Evolutionary conservation across 169 alveolate genomes (phyloP), one percentile per base, ranked within the genome.

Genomic region (Babesia sp.): DNA sequence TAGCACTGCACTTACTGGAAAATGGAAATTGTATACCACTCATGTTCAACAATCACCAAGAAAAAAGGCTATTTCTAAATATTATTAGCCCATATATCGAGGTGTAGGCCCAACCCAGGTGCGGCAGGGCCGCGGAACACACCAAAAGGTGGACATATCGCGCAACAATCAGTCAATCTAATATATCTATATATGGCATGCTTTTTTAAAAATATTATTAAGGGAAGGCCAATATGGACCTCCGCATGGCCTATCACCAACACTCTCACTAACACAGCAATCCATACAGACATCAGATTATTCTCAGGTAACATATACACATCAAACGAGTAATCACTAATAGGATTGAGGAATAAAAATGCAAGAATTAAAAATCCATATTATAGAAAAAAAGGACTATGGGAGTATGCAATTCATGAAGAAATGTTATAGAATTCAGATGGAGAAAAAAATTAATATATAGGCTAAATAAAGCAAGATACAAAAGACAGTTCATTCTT

Each of bases 11-110:
- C 44, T 84, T 91, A 50, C 75, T 69, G 67, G 96, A 91, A 58
- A 91, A 91, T 53, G 96, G 96, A 4, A 91, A 91, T 64, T 91
- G 96, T 67, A 91, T 91, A 45, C 96, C 96, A 18, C 66, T 91
- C 39, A 86, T 83, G 81, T 91, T 91, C 79, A 91, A 79, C 77
- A 85, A 73, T 39, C 58, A 81, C 26, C 90, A 91, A 37, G 96
- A 91, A 51, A 91, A 91, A 72, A 91, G 77, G 55, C 63, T 87
- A 45, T 91, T 91, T 42, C 67, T 91, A 44, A 86, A 71, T 69
- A 72, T 90, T 29, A 42, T 90, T 74, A 56, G 80, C 64, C 90
- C 88, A n/a, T 88, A 57, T 60, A 88, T 84, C 55, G 73, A 71
- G 59, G 82, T 59, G 56, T 79, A 83, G 51, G 53, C 75, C 73